Percentiles rank a stretch among this genome's conserved stretches.
These are phyloP conservation scores for Triangularia setosa DNA, from an alignment of 2,329 filamentous ascomycete genomes.

Conservation along the genomic window DNA sequence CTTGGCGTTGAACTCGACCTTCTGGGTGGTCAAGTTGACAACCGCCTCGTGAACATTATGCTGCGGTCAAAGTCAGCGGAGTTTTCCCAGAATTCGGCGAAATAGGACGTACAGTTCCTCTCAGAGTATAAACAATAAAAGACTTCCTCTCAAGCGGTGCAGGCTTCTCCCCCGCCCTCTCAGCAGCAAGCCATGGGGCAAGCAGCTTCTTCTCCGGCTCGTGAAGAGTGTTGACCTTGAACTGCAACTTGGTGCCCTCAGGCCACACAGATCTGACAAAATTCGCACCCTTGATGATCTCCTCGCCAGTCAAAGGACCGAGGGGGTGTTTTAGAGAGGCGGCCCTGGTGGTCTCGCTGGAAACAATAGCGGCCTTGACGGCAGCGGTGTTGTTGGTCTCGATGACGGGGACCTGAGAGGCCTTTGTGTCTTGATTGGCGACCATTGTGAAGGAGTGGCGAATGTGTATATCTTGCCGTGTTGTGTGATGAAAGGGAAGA, in stretches of 20 bases:
- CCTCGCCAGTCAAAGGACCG: constrained; percentile 53
- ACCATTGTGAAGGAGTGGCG: constrained; percentile 9
- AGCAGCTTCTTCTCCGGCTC: constrained; percentile 54
- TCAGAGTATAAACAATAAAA: constrained; percentile 56
- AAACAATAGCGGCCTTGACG: not conserved
- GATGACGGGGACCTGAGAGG: not conserved
- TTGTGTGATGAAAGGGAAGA: not conserved
- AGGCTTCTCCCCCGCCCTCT: constrained; percentile 38
- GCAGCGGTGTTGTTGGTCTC: not conserved
- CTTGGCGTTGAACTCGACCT: constrained; percentile 54
- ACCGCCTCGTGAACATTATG: constrained; percentile 60
- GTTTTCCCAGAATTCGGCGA: not conserved
- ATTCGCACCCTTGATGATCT: constrained; percentile 49
- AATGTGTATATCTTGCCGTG: not conserved
- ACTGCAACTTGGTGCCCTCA: constrained; percentile 51
- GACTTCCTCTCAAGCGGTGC: constrained; percentile 46
- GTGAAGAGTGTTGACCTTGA: constrained; percentile 59
- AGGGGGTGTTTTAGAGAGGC: constrained; percentile 46
- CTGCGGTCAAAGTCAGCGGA: constrained; percentile 30
- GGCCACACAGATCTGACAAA: constrained; percentile 55
- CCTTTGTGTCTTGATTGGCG: constrained; percentile 3
- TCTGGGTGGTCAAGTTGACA: constrained; percentile 47
- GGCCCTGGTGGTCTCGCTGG: not conserved
- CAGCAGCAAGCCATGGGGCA: constrained; percentile 47
- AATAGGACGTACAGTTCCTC: constrained; percentile 52